phyloP scores from a whole-genome alignment of 2,329 filamentous ascomycete species.

The Talaromyces funiculosus region DNA sequence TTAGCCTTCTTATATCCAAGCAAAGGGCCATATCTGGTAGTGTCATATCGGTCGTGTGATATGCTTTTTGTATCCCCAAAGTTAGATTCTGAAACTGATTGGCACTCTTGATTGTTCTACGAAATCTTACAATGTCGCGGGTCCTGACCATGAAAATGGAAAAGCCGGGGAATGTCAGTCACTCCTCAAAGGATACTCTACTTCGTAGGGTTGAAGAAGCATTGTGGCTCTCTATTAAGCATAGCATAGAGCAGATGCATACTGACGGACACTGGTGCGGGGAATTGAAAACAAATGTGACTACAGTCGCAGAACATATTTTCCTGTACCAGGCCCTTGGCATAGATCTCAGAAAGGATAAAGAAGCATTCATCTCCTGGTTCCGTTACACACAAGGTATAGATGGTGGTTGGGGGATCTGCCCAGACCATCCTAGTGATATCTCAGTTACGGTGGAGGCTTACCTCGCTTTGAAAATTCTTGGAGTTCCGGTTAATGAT shows the following conservation, averaged over 20 bases:
- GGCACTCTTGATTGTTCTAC: neutral
- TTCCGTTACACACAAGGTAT: neutral
- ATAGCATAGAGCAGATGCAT: neutral
- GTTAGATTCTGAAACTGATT: neutral
- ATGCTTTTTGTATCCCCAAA: neutral
- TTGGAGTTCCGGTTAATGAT: neutral
- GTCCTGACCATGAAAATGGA: neutral
- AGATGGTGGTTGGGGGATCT: neutral
- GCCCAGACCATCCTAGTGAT: neutral
- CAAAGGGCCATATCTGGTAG: neutral
- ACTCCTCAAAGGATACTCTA: neutral
- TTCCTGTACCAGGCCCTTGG: slow-evolving; percentile 22
- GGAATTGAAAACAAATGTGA: slow-evolving; percentile 20
- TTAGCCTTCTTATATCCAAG: neutral
- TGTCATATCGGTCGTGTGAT: neutral
- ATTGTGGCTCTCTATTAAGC: neutral
- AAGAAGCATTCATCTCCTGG: neutral
- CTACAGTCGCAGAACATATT: slow-evolving; percentile 25
- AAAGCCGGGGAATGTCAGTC: neutral
- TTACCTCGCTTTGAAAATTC: neutral
- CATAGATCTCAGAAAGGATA: slow-evolving; percentile 12
- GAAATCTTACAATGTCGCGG: neutral
- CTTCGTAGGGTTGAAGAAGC: neutral
- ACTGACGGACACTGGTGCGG: slow-evolving; percentile 25
- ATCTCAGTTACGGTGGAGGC: neutral